A percentile compares a stretch with the other conserved stretches of the same genome.
These are phyloP conservation scores for Wickerhamia fluorescens DNA, from an alignment of 805 yeast genomes.

Conservation along the genomic window DNA sequence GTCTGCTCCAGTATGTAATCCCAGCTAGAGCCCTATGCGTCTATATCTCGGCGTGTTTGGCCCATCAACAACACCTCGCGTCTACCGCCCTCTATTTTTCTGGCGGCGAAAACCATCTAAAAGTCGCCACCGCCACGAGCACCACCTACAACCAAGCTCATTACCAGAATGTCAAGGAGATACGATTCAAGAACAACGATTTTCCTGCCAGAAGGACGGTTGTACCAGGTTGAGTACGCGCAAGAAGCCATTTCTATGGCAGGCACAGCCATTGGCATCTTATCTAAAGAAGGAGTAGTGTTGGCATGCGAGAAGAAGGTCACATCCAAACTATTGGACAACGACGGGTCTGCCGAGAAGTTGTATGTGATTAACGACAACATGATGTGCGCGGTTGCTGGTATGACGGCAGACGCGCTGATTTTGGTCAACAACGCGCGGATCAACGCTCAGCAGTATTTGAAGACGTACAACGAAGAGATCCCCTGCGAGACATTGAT, in stretches of 20 bases:
- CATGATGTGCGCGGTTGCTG: slow-evolving; percentile 92
- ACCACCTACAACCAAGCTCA: slow-evolving; percentile 1
- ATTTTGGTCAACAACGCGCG: slow-evolving; percentile 87
- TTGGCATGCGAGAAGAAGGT: slow-evolving; percentile 96
- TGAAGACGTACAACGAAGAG: slow-evolving; percentile 83
- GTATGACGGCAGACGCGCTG: slow-evolving; percentile 95
- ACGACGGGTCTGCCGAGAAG: slow-evolving; percentile 90
- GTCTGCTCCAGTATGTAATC: too few relatives aligned
- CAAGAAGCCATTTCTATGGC: slow-evolving; percentile 84
- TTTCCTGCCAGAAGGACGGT: slow-evolving; percentile 97
- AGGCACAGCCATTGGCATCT: slow-evolving; percentile 74
- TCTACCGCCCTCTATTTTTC: not conserved
- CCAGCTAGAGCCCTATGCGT: too few relatives aligned
- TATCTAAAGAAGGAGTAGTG: slow-evolving; percentile 81
- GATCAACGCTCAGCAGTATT: slow-evolving; percentile 72
- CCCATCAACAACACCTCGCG: too few relatives aligned
- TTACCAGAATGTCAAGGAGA: slow-evolving; percentile 69
- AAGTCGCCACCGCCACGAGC: slow-evolving; percentile 3
- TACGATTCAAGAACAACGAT: slow-evolving; percentile 98
- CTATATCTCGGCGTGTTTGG: slow-evolving; percentile 1
- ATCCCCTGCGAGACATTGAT: slow-evolving; percentile 92
- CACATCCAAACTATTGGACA: slow-evolving; percentile 86
- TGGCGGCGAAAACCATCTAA: slow-evolving; percentile 1
- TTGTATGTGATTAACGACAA: slow-evolving; percentile 78
- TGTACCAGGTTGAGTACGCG: slow-evolving; percentile 96